These are phyloP conservation scores for Nakazawaea wyomingensis DNA, from an alignment of 805 yeast genomes.

Conservation along the genomic window DNA sequence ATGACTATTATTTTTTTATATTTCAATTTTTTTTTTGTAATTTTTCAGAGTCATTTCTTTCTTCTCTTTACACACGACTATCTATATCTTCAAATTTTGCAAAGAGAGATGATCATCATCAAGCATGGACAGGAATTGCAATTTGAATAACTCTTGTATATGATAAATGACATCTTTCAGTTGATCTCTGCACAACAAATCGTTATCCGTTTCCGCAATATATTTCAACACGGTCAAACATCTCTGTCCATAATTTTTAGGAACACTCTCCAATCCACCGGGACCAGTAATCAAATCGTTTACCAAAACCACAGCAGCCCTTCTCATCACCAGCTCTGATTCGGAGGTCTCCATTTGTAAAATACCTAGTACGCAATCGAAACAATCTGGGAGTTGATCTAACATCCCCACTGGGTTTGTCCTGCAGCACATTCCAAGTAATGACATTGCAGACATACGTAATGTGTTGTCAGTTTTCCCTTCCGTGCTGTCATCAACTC, in stretches of 20 bases:
- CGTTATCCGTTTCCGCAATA: constrained; percentile 43
- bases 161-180: constrained; percentile 33
- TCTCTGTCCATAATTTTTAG: constrained; percentile 40
- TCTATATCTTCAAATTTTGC: neutral
- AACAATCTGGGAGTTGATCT: constrained; percentile 43
- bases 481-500: constrained; percentile 9
- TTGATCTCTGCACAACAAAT: constrained; percentile 56
- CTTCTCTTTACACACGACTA: neutral
- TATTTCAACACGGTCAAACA: constrained; percentile 39
- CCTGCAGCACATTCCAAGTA: constrained; percentile 69
- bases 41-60: neutral
- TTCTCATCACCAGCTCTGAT: constrained; percentile 54
- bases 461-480: constrained; percentile 47
- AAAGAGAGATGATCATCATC: neutral
- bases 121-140: neutral
- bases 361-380: constrained; percentile 78
- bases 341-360: constrained; percentile 47
- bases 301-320: constrained; percentile 69
- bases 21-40: neutral
- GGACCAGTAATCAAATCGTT: constrained; percentile 49
- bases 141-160: constrained; percentile 15
- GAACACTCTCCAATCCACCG: constrained; percentile 41
- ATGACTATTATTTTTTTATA: neutral
- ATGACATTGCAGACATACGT: constrained; percentile 83
- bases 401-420: constrained; percentile 50